A percentile compares a stretch with the other conserved stretches of the same genome.
Conservation (phyloP, 2,329 filamentous ascomycete genomes). For the Colletotrichum orbiculare region DNA sequence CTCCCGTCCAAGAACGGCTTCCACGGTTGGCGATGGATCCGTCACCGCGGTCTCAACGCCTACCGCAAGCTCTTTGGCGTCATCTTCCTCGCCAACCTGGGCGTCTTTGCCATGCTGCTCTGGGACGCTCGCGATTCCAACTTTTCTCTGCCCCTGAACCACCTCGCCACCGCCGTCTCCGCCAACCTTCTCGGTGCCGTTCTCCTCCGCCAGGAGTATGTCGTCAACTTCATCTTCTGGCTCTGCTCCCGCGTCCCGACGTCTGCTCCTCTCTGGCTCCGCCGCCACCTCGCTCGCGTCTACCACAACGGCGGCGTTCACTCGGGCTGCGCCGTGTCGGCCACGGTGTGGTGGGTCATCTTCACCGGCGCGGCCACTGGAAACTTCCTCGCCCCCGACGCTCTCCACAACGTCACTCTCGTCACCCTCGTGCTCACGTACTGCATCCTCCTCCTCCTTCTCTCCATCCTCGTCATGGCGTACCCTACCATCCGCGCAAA, state of each 20-base stretch:
- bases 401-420: constrained; percentile 40
- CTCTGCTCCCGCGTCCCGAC: constrained; percentile 57
- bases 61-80: constrained; percentile 68
- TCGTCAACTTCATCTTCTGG: constrained; percentile 65
- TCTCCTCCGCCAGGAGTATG: constrained; percentile 63
- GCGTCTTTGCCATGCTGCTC: constrained; percentile 57
- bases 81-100: constrained; percentile 61
- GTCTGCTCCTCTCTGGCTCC: constrained; percentile 58
- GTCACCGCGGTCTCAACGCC: constrained; percentile 59
- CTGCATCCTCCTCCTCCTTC: constrained; percentile 66
- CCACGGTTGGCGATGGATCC: constrained; percentile 53
- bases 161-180: constrained; percentile 55
- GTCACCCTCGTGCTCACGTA: constrained; percentile 63
- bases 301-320: constrained; percentile 65
- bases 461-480: constrained; percentile 70
- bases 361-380: constrained; percentile 48
- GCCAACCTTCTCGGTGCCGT: constrained; percentile 62
- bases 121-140: constrained; percentile 37
- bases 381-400: constrained; percentile 47
- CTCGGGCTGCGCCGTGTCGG: constrained; percentile 60
- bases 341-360: constrained; percentile 60
- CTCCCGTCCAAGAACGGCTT: constrained; percentile 55
- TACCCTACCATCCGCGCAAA: constrained; percentile 71
- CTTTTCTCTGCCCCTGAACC: constrained; percentile 47
- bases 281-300: constrained; percentile 59